Base-by-base conservation (phyloP, 495 filamentous ascomycete species). In the Lichenothelia convexa region DNA sequence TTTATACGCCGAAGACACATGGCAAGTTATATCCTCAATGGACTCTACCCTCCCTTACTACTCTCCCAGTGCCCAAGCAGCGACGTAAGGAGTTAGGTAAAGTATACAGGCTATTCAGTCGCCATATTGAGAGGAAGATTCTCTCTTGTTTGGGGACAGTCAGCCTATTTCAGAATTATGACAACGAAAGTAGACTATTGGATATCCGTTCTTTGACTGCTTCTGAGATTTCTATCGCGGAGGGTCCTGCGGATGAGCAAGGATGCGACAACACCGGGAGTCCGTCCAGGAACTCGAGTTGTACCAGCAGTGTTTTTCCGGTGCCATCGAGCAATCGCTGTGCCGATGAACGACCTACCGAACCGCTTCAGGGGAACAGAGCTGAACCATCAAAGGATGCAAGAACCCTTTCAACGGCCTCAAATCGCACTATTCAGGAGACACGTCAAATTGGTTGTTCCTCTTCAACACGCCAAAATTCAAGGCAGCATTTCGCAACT, bases 1-100 rank as follows among this genome's bases (percentile, higher is more conserved):
- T 40, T n/a, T 30, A 30, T 21, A 36, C 32, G 3, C 34, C 45
- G 2, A 45, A 34, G 31, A 38, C 45, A 18, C 45, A 48, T 22
- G 31, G 45, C 6, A 34, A 24, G 16, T 8, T 45, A 9, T 48
- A 45, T 34, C 29, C 36, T 26, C 26, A n/a, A 8, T 48, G 45
- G 45, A 45, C 35, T 11, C 12, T 48, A 1, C 41, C 45, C n/a
- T n/a, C n/a, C 24, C 24, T 27, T 27, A 13, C 13, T 13, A 13
- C 24, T 27, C 24, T 27, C 24, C 13, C 24, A 7, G 13, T 27
- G 7, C 24, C 24, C 24, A 13, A 7, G 13, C 7, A 7, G 24
- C 24, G 24, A 27, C 24, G 7, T 27, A 13, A 27, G 24, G 24
- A 27, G 13, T 13, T 27, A 27, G 24, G 13, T 27, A 7, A 13